Conservation (phyloP, 495 filamentous ascomycete genomes). For the Neurospora sp. region DNA sequence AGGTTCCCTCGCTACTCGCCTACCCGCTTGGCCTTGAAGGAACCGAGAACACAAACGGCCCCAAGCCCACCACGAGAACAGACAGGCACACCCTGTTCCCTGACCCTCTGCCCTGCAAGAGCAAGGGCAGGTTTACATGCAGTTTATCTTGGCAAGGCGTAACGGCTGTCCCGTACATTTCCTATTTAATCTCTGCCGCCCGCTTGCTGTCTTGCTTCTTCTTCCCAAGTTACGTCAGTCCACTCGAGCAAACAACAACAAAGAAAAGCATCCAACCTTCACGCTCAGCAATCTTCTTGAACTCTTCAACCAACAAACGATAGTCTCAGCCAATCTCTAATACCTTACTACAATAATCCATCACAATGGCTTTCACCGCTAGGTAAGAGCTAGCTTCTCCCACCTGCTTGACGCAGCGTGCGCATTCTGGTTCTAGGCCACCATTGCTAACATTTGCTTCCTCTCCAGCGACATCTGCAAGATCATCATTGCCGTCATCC, state of each 20-base stretch:
- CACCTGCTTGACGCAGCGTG: neutral
- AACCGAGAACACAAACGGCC: neutral
- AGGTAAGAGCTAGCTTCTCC: slow-evolving; percentile 34
- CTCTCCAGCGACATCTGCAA: slow-evolving; percentile 72
- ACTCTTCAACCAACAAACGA: neutral
- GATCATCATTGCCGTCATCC: slow-evolving; percentile 79
- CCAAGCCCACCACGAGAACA: neutral
- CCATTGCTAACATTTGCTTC: neutral
- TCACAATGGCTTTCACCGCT: slow-evolving; percentile 54
- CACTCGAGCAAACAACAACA: neutral
- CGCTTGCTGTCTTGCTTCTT: neutral
- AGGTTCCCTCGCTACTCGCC: neutral
- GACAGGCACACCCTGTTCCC: neutral
- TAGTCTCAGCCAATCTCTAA: neutral
- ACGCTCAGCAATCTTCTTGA: neutral
- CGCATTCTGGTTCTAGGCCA: neutral
- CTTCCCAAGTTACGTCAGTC: neutral
- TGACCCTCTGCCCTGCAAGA: neutral
- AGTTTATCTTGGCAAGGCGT: neutral
- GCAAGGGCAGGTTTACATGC: neutral
- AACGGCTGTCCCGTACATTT: neutral
- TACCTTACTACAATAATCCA: neutral
- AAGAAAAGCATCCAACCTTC: neutral
- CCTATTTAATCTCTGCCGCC: neutral
- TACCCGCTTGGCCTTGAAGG: neutral